Base-by-base conservation (phyloP, 345 rosid species). In the Lagerstroemia speciosa region DNA sequence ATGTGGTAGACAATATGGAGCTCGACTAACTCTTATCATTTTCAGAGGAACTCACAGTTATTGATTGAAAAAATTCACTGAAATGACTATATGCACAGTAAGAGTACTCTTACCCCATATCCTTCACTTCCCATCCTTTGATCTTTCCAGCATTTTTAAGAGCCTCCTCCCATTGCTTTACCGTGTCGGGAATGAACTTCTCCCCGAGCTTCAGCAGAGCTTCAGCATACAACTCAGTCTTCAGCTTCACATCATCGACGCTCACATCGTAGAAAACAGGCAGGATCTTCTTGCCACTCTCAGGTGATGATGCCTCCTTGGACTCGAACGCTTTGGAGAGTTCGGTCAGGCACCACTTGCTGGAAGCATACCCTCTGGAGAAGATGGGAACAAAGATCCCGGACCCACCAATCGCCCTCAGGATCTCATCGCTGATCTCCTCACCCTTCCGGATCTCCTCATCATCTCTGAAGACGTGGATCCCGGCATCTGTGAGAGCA, bases 241-340 rank as follows among this genome's bases (percentile, higher is more conserved):
- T 63, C 9, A 63, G 66, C 66, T 63, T 63, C 16, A 63, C 66
- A 33, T 63, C 66, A 20, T 63, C 43, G 0, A 33, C 66, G 24
- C 15, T 4, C 27, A 63, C 66, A 30, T 63, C 27, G 16, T 63
- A 63, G 66, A 63, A 33, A 9, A 63, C 16, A 27, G 66, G 66
- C 27, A 63, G 27, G 66, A 63, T 63, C 41, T 63, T 33, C 6
- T 63, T 63, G 66, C 33, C 5, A 3, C 33, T 58, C 20, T 14
- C 46, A 2, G 46, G 16, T 9, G 63, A n/a, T n/a, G n/a, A 26
- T 29, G 2, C 6, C 34, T 58, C 34, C 63, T 2, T 27, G 3
- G 20, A 58, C 19, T 58, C 33, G 6, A 58, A 4, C 63, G 29
- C 29, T 34, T 29, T 27, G 2, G 63, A 9, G 19, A 58, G 63